Conservation (phyloP, 1,139 yeast genomes). For the Candida frijolesensis region DNA sequence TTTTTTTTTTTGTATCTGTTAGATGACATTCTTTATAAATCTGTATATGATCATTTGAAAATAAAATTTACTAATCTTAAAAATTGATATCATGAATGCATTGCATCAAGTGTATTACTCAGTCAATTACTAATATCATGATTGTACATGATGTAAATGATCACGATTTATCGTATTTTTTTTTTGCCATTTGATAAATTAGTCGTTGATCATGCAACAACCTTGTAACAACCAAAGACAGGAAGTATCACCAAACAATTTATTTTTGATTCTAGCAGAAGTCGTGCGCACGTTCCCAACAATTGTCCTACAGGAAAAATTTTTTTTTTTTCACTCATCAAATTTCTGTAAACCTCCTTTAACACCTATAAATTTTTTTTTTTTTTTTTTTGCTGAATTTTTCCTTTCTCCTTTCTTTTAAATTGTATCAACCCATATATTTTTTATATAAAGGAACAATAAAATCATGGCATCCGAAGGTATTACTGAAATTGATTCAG, state of each 20-base stretch:
- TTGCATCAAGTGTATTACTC: background rate
- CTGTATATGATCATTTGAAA: background rate
- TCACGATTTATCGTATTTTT: background rate
- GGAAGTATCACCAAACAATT: background rate
- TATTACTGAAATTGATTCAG: slow-evolving; percentile 81
- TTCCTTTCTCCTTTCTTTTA: slow-evolving; percentile 3
- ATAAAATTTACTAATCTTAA: background rate
- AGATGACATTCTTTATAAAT: slow-evolving; percentile 1
- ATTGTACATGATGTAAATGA: background rate
- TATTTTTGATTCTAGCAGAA: background rate
- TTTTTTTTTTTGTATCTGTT: background rate
- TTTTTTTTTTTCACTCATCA: slow-evolving; percentile 3
- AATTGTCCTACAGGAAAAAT: background rate
- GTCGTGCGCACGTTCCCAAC: background rate
- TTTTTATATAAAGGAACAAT: background rate
- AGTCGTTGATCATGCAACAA: background rate
- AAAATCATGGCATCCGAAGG: slow-evolving; percentile 46
- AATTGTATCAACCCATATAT: background rate
- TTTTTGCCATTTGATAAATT: background rate
- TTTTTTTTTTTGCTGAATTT: background rate
- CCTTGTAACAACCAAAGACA: too few species aligned
- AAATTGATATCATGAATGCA: background rate
- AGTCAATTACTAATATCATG: background rate
- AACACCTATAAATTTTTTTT: slow-evolving; percentile 2
- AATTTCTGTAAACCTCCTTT: slow-evolving; percentile 3